phyloP scores from a whole-genome alignment of 257 asterid species.

The Anisodus tanguticus region DNA sequence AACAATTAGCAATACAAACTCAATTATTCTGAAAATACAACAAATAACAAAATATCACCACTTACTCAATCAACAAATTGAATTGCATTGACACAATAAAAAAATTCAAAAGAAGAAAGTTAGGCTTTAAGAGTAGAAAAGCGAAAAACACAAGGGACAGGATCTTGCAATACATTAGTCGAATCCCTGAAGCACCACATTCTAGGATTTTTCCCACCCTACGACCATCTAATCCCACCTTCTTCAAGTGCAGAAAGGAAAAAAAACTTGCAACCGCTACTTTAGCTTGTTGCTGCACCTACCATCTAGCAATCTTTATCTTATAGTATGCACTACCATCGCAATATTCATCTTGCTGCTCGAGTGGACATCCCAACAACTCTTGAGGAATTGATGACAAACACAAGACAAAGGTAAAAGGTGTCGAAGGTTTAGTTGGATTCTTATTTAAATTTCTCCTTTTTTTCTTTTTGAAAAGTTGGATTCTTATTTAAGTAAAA shows the following conservation, averaged over 20 bases:
- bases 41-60: neutral
- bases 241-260: neutral
- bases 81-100: neutral
- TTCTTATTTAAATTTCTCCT: neutral
- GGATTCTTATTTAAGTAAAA: neutral
- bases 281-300: constrained; percentile 20
- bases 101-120: neutral
- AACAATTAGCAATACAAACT: too few relatives aligned
- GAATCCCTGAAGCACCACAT: constrained; percentile 3
- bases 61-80: constrained; percentile 20
- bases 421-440: neutral
- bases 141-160: too few relatives aligned
- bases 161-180: too few relatives aligned
- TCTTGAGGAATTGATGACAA: neutral
- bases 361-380: neutral
- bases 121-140: constrained; percentile 10
- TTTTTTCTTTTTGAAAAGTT: neutral
- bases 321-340: constrained; percentile 6
- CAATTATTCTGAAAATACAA: too few relatives aligned
- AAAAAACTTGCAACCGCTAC: neutral
- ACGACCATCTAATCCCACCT: neutral
- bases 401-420: neutral
- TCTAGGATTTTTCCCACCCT: constrained; percentile 14
- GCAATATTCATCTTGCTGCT: neutral
- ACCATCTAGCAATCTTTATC: constrained; percentile 7